A percentile compares a stretch with the other conserved stretches of the same genome.
phyloP scores from a whole-genome alignment of 176 grass and related monocot genomes.

The Poa pratensis region DNA sequence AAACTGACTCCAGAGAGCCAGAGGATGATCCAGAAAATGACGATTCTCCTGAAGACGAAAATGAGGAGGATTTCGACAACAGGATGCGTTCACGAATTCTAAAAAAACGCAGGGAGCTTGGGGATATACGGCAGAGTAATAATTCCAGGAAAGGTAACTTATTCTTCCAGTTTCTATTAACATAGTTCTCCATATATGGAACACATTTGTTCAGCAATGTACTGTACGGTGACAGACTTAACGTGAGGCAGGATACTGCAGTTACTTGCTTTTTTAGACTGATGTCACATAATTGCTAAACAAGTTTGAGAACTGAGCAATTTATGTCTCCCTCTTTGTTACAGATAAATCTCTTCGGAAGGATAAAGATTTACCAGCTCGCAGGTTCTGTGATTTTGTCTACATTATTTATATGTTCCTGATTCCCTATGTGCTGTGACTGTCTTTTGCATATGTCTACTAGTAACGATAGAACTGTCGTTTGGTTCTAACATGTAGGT shows the following conservation, averaged over 20 bases:
- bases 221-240: conserved; percentile 27
- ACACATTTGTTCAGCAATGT: conserved; percentile 23
- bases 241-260: conserved; percentile 27
- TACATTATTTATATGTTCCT: conserved; percentile 33
- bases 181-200: conserved; percentile 12
- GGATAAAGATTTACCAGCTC: conserved; percentile 51
- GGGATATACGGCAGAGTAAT: conserved; percentile 50
- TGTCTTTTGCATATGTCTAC: background rate
- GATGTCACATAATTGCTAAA: conserved; percentile 15
- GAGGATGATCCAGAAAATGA: conserved; percentile 48
- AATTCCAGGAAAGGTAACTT: conserved; percentile 63
- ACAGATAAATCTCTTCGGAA: conserved; percentile 63
- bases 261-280: conserved; percentile 29
- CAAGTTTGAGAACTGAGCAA: conserved; percentile 1
- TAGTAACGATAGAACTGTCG: background rate
- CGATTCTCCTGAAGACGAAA: conserved; percentile 67
- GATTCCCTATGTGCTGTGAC: background rate
- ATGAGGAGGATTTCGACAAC: conserved; percentile 84
- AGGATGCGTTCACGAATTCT: conserved; percentile 87
- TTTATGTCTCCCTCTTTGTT: conserved; percentile 24
- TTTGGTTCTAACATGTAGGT: background rate
- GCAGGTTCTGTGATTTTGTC: conserved; percentile 49
- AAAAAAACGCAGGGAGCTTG: conserved; percentile 83
- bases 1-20: conserved; percentile 52
- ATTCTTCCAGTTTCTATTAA: conserved; percentile 30